phyloP scores from a whole-genome alignment of 306 rosid species.

The Quercus robur region DNA sequence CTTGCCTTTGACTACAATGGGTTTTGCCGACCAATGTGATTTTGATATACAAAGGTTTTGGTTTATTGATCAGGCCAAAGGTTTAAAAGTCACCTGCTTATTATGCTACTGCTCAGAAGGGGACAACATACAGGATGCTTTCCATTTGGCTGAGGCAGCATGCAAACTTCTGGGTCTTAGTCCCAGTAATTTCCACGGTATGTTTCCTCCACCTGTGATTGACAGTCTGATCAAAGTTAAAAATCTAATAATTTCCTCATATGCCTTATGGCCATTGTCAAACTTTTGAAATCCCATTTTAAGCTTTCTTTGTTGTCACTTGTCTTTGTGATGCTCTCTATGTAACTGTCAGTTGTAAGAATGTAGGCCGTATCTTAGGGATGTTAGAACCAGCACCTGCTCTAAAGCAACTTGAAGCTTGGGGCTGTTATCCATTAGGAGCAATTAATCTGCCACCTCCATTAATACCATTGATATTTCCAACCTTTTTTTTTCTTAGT shows the following conservation, averaged over 20 bases:
- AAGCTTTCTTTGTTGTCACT: background rate
- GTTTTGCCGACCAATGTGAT: background rate
- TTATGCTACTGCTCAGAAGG: conserved; percentile 94
- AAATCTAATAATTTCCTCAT: background rate
- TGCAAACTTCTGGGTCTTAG: conserved; percentile 50
- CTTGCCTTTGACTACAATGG: too few relatives aligned
- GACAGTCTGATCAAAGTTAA: background rate
- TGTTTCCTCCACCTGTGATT: conserved; percentile 19
- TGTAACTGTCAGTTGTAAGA: background rate
- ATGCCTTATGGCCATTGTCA: background rate
- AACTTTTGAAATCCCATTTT: background rate
- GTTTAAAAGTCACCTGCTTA: conserved; percentile 86
- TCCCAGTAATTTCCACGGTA: conserved; percentile 46
- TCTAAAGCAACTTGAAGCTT: background rate
- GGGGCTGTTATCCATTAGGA: background rate
- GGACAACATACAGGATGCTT: conserved; percentile 85
- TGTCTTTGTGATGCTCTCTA: background rate
- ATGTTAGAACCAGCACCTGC: background rate
- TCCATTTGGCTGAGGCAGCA: conserved; percentile 76
- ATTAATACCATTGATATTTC: background rate
- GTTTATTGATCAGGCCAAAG: conserved; percentile 67
- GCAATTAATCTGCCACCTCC: background rate
- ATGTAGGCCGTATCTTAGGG: background rate
- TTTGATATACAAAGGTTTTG: conserved; percentile 11
- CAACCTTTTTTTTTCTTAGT: too few relatives aligned